A percentile compares a stretch with the other conserved stretches of the same genome.
phyloP scores from a whole-genome alignment of 2,329 filamentous ascomycete species.

The Pseudogymnoascus sp. region DNA sequence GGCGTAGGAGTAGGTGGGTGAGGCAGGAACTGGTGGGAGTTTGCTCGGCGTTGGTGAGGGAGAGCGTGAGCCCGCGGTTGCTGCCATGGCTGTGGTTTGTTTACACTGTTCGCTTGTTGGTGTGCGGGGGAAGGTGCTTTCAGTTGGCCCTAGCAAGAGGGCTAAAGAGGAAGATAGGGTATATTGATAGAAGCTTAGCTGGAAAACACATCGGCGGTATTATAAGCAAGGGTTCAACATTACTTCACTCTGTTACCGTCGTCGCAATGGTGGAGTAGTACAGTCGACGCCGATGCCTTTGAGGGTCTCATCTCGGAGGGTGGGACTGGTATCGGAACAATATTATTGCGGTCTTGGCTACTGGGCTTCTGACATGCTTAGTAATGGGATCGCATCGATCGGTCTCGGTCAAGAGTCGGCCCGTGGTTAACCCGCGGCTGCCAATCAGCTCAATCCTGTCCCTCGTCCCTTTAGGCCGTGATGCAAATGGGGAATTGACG shows the following conservation, averaged over 20 bases:
- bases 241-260: neutral
- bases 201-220: neutral
- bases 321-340: neutral
- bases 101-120: conserved; percentile 6
- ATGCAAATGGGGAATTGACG: neutral
- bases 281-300: neutral
- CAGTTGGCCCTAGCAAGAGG: neutral
- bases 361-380: neutral
- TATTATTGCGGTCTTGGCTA: conserved; percentile 1
- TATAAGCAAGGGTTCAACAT: neutral
- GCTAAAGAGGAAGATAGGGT: neutral
- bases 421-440: neutral
- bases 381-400: neutral
- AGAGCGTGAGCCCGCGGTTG: conserved; percentile 22
- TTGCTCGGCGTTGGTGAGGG: conserved; percentile 48
- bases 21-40: conserved; percentile 53
- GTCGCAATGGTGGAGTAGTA: neutral
- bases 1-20: conserved; percentile 55
- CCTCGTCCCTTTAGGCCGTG: neutral
- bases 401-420: neutral
- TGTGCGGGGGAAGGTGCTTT: neutral
- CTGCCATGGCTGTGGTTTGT: conserved; percentile 14
- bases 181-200: neutral
- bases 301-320: conserved; percentile 3
- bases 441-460: neutral